phyloP scores from a whole-genome alignment of 176 grass and related monocot genomes.

The Aegilops tauschii region DNA sequence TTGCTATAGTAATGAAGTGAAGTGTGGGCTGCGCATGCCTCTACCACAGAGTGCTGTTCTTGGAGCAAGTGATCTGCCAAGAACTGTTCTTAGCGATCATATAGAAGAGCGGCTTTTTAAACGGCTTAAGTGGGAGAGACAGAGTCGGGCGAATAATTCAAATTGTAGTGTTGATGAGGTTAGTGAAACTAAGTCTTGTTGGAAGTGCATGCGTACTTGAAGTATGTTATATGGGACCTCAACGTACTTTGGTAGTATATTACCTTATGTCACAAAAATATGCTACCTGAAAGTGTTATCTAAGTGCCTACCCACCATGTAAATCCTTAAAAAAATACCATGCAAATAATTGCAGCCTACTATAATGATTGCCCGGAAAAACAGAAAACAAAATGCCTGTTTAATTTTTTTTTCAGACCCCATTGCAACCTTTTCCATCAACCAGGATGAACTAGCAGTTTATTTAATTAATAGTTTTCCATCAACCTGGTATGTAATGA shows the following conservation, averaged over 20 bases:
- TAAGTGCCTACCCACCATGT: background rate
- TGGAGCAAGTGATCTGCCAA: constrained; percentile 95
- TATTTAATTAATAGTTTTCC: background rate
- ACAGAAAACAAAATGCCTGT: constrained; percentile 1
- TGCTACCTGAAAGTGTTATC: background rate
- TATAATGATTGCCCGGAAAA: constrained; percentile 11
- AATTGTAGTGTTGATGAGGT: constrained; percentile 84
- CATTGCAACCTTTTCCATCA: background rate
- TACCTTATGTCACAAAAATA: background rate
- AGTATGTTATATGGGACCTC: background rate
- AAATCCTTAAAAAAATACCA: background rate
- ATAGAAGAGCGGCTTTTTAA: constrained; percentile 90
- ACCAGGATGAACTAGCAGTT: background rate
- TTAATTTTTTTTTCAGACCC: background rate
- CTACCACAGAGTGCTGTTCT: constrained; percentile 97
- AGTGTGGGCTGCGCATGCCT: constrained; percentile 78
- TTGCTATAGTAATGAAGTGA: constrained; percentile 84
- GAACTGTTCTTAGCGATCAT: constrained; percentile 91
- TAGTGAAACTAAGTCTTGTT: constrained; percentile 23
- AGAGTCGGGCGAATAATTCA: constrained; percentile 61
- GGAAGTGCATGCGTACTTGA: constrained; percentile 2
- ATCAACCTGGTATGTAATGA: background rate
- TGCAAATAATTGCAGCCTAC: background rate
- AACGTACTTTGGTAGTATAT: background rate
- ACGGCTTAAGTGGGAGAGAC: constrained; percentile 76